phyloP scores from a whole-genome alignment of 495 filamentous ascomycete species.

The Pseudotulostoma volvatum region DNA sequence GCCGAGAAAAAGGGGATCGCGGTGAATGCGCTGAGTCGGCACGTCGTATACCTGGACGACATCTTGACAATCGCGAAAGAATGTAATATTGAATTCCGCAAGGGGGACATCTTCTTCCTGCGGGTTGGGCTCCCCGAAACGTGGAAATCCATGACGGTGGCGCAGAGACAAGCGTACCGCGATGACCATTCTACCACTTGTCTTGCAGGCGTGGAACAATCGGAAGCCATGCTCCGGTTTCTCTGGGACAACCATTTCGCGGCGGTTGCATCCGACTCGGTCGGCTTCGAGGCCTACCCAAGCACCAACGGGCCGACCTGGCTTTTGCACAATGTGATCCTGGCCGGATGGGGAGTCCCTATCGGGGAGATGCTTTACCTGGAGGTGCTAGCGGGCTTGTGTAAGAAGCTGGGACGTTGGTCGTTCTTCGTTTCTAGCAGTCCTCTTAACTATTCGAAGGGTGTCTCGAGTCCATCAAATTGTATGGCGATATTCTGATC shows the following conservation, averaged over 20 bases:
- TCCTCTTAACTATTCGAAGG: conserved; percentile 37
- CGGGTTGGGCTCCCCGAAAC: conserved; percentile 42
- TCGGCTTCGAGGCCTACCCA: conserved; percentile 51
- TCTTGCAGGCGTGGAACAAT: conserved; percentile 47
- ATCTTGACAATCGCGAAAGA: conserved; percentile 34
- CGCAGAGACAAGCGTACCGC: conserved; percentile 19
- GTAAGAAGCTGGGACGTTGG: conserved; percentile 41
- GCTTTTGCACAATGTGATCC: conserved; percentile 47
- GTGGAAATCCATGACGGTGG: conserved; percentile 28
- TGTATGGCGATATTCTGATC: conserved; percentile 33
- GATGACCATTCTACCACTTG: conserved; percentile 28
- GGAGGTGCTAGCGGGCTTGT: conserved; percentile 36
- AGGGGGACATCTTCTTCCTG: conserved; percentile 57
- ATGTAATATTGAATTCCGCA: conserved; percentile 40
- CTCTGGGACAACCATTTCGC: conserved; percentile 57
- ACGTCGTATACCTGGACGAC: conserved; percentile 42
- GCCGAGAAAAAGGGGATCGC: conserved; percentile 29
- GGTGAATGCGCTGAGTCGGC: conserved; percentile 40
- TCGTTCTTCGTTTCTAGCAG: conserved; percentile 55
- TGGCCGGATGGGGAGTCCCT: conserved; percentile 52
- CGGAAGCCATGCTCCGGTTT: conserved; percentile 47
- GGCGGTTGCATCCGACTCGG: conserved; percentile 45
- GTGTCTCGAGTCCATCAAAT: conserved; percentile 31
- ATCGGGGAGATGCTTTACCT: conserved; percentile 52
- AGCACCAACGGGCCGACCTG: conserved; percentile 27